Base-by-base conservation (phyloP, 345 rosid genomes). In the Lepidium didymum region DNA sequence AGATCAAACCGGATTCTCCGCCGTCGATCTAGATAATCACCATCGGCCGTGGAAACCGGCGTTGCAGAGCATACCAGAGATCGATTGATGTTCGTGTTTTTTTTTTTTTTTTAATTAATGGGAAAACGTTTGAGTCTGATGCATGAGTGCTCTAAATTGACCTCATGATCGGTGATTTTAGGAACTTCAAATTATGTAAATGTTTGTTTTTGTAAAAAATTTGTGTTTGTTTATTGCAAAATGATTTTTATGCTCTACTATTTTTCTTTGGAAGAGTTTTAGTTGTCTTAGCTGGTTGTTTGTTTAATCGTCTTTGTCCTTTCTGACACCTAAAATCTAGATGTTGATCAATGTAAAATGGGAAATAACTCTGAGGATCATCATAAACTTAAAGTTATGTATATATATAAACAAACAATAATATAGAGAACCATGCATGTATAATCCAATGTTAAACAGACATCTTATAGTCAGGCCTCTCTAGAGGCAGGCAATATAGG, bases 1-100 rank as follows among this genome's bases (percentile, higher is more conserved):
- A 23, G 36, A 66, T 43, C 56, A 73, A 43, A 21, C 7, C 19
- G 72, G 62, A 31, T n/a, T 10, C 55, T 23, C 47, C 2, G 13
- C 53, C 25, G 14, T 16, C 6, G 55, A 57, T 55, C 0, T 14
- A 1, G 8, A 55, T 0, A 23, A 58, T 58, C 72, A 74, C n/a
- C 78, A 67, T 10, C 57, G 29, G 36, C 27, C 73, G 56, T 74
- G 78, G 78, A 51, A 49, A 67, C 78, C 78, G 10, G 73, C 68
- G 6, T 67, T 74, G 45, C 78, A 74, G 14, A 74, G 78, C 68
- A 74, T 74, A 29, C 78, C 78, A 10, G 78, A 74, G 73, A 36
- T 25, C 0, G 78, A 74, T 53, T 74, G 61, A 40, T 60, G 7
- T 52, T 42, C 0, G 2, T 19, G 11, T 45, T 51, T 12, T 14